Evolutionary conservation across 2,329 filamentous ascomycete genomes (phyloP).

Genomic region (Monilinia laxa): DNA sequence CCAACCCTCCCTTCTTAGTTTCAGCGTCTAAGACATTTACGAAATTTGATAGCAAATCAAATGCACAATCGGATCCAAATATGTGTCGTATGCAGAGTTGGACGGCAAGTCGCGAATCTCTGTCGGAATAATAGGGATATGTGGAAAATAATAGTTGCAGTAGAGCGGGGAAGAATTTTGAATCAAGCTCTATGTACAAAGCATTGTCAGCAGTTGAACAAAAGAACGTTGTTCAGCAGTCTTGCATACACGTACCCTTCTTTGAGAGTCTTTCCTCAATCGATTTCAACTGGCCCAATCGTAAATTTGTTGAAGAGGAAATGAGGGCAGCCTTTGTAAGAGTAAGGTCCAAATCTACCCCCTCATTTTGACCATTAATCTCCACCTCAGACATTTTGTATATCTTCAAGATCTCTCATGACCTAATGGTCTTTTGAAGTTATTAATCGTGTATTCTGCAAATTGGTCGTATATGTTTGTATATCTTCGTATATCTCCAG

Average conservation of each 20-base stretch:
- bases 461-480: neutral
- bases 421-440: conserved; percentile 25
- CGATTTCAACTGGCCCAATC: conserved; percentile 54
- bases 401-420: conserved; percentile 38
- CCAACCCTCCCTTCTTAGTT: conserved; percentile 72
- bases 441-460: conserved; percentile 5
- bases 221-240: conserved; percentile 31
- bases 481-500: no score
- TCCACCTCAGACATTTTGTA: conserved; percentile 52
- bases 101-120: conserved; percentile 77
- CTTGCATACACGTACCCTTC: conserved; percentile 46
- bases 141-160: conserved; percentile 80
- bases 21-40: conserved; percentile 69
- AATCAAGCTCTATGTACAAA: conserved; percentile 40
- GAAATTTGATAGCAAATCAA: conserved; percentile 61
- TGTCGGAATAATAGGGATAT: conserved; percentile 83
- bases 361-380: conserved; percentile 44
- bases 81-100: conserved; percentile 75
- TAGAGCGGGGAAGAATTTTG: conserved; percentile 50
- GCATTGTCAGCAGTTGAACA: conserved; percentile 7
- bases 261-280: conserved; percentile 58
- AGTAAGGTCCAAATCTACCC: conserved; percentile 54
- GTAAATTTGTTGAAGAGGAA: conserved; percentile 60
- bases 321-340: conserved; percentile 52
- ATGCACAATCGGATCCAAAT: conserved; percentile 56